A percentile compares a stretch with the other conserved stretches of the same genome.
Conservation (phyloP, 257 asterid genomes). For the Capsicum chinense region DNA sequence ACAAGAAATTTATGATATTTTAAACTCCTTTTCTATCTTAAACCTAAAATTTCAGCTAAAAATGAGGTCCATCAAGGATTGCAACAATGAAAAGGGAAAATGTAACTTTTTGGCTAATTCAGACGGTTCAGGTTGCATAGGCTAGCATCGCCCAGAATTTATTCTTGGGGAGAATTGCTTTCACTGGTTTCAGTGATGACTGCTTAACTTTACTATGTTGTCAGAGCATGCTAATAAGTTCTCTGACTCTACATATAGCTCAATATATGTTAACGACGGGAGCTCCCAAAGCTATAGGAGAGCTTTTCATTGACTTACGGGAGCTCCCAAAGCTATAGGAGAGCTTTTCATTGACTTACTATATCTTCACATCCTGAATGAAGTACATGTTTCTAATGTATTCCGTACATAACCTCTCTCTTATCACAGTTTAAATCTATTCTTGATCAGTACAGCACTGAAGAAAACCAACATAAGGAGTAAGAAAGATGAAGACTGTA, state of each 20-base stretch:
- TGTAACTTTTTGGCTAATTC: background rate
- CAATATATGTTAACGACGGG: background rate
- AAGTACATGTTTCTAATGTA: constrained; percentile 16
- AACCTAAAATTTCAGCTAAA: constrained; percentile 21
- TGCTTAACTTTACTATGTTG: constrained; percentile 3
- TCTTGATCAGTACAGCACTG: background rate
- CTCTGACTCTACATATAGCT: background rate
- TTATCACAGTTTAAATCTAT: constrained; percentile 16
- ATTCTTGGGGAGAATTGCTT: background rate
- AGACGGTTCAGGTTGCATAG: constrained; percentile 19
- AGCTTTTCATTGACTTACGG: background rate
- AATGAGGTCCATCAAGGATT: constrained; percentile 12
- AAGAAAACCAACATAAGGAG: background rate
- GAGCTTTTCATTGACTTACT: background rate
- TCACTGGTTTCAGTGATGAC: background rate
- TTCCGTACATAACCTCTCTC: background rate
- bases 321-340: background rate
- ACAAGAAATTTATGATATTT: background rate
- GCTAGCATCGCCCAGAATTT: background rate
- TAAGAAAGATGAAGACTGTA: constrained; percentile 23
- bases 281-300: background rate
- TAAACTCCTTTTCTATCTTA: background rate
- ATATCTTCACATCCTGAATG: background rate
- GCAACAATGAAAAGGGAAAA: background rate
- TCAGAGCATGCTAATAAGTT: constrained; percentile 8